Conservation (phyloP, 805 yeast species). For the Candida nemodendra region DNA sequence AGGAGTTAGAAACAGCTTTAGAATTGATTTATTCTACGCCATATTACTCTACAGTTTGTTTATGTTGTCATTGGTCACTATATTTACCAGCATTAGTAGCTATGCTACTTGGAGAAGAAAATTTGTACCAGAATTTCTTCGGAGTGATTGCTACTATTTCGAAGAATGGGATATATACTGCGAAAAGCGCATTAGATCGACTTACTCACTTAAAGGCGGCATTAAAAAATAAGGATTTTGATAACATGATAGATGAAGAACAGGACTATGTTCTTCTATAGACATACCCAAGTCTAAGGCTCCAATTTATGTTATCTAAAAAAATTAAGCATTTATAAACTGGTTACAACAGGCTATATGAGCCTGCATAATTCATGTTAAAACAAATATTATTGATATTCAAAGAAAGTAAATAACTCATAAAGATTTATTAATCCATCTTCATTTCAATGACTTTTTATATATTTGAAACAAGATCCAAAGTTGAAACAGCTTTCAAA, state of each 20-base stretch:
- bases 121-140: constrained; percentile 1
- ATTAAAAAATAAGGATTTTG: not conserved
- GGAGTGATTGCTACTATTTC: not conserved
- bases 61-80: constrained; percentile 1
- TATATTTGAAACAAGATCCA: too few relatives aligned
- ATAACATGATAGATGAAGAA: too few relatives aligned
- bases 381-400: too few relatives aligned
- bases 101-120: not conserved
- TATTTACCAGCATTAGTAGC: not conserved
- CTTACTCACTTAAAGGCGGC: not conserved
- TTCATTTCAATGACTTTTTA: too few relatives aligned
- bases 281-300: too few relatives aligned
- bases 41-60: not conserved
- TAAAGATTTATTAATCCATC: too few relatives aligned
- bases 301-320: too few relatives aligned
- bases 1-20: not conserved
- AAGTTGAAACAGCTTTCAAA: too few relatives aligned
- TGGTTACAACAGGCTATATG: too few relatives aligned
- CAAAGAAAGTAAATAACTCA: too few relatives aligned
- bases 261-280: not conserved
- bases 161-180: not conserved
- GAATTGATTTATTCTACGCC: constrained; percentile 1
- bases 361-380: too few relatives aligned
- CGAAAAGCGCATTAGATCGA: not conserved
- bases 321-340: too few relatives aligned